Conservation (phyloP, 768 basidiomycete genomes). For the Filobasidium floriforme region DNA sequence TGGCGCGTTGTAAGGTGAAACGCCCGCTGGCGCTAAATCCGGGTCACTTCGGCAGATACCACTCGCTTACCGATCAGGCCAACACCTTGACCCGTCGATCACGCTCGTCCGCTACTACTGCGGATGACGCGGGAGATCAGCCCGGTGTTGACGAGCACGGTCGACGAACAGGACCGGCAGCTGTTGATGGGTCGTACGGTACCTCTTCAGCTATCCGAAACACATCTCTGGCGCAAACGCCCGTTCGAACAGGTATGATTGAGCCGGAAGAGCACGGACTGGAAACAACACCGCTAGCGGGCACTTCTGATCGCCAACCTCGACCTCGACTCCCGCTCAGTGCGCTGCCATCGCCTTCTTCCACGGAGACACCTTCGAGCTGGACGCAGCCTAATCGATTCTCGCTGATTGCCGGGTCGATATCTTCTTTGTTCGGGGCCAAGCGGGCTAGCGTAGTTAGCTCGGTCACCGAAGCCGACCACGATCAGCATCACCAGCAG, state of each 20-base stretch:
- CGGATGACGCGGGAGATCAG: not conserved
- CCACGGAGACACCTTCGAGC: not conserved
- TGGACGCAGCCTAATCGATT: not conserved
- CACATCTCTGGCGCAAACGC: not conserved
- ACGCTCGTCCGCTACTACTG: not conserved
- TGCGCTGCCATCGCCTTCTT: not conserved
- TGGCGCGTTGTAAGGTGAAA: not conserved
- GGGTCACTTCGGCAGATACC: not conserved
- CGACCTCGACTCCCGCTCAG: not conserved
- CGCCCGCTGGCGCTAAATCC: not conserved
- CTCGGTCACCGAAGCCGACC: not conserved
- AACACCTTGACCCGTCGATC: not conserved
- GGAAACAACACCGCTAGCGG: not conserved
- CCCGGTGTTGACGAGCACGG: not conserved
- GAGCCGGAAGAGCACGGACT: not conserved
- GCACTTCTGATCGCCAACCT: not conserved
- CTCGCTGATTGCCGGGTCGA: slow-evolving; percentile 2
- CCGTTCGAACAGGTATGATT: not conserved
- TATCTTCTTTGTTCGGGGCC: not conserved
- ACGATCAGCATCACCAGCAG: not conserved
- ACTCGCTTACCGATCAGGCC: not conserved
- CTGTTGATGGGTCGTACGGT: not conserved
- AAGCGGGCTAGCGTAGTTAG: not conserved
- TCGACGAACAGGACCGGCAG: not conserved
- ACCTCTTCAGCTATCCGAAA: not conserved